Base-by-base conservation (phyloP, 2,329 filamentous ascomycete genomes). In the Triangularia verruculosa region DNA sequence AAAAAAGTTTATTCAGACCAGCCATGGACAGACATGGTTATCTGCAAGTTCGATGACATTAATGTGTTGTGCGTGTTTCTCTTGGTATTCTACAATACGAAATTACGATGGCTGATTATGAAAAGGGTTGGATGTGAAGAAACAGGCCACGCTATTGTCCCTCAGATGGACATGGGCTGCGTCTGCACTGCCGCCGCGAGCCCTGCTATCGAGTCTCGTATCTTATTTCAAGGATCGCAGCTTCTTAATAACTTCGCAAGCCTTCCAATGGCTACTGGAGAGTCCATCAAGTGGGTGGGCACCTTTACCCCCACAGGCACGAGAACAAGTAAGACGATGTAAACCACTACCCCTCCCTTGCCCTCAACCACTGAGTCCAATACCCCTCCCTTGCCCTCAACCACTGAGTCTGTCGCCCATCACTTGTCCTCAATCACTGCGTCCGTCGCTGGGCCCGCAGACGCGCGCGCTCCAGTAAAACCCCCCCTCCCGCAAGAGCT, bases 1-100 rank as follows among this genome's bases (percentile, higher is more conserved):
- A 78, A 78, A 65, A 27, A 52, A 6, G 27, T 27, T 9, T 47
- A 47, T 22, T 13, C 39, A 20, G 39, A 47, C 17, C 15, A 32
- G 20, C 30, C 34, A 20, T 59, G 57, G 57, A 59, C 25, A 17
- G 57, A 5, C n/a, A 24, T 59, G 24, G n/a, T 54, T 28, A 15
- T n/a, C 15, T 54, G 51, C 51, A 54, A 54, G 3, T 6, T 20
- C 43, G 15, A 51, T 12, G 8, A 25, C 3, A 17, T 17, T 20
- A 15, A 15, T 15, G 39, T 47, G n/a, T 47, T n/a, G n/a, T 47
- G 12, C 20, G 39, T 47, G 12, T 9, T 9, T 17, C 17, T 17
- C 13, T 17, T 47, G 11, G n/a, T 17, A 17, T 9, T 9, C 39
- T 20, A 3, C n/a, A 20, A 20, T 9, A 9, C 1, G 8, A 8